These are phyloP conservation scores for Cyberlindnera galapagoensis DNA, from an alignment of 805 yeast genomes.

Conservation along the genomic window DNA sequence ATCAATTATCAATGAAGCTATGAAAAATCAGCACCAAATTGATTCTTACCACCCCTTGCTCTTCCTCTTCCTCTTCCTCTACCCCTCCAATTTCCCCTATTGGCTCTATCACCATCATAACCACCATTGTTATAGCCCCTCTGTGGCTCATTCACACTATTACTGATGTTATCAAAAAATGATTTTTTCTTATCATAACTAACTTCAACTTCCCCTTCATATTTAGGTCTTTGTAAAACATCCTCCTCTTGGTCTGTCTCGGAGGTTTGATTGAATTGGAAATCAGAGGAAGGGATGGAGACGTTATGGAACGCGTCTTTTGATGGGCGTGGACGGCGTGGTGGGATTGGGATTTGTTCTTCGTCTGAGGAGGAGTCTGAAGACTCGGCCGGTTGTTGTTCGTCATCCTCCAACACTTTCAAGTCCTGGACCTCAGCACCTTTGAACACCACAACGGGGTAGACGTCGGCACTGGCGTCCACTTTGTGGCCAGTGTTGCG, in stretches of 20 bases:
- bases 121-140: conserved; percentile 13
- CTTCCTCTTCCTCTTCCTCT: conserved; percentile 1
- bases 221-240: conserved; percentile 7
- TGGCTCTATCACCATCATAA: conserved; percentile 13
- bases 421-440: conserved; percentile 92
- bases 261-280: conserved; percentile 44
- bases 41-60: background rate
- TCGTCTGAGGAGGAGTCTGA: no score
- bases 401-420: conserved; percentile 67
- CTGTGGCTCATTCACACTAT: conserved; percentile 46
- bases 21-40: background rate
- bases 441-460: conserved; percentile 74
- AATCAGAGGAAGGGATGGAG: conserved; percentile 49
- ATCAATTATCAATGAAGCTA: background rate
- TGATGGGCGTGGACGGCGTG: conserved; percentile 4
- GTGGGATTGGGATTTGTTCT: conserved; percentile 1
- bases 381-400: conserved; percentile 4
- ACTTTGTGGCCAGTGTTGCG: conserved; percentile 73
- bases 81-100: conserved; percentile 6
- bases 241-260: background rate
- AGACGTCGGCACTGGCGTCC: conserved; percentile 59
- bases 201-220: conserved; percentile 13
- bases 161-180: conserved; percentile 81
- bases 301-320: conserved; percentile 15
- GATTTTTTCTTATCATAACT: conserved; percentile 77